These are phyloP conservation scores for Cucurbita argyrosperma DNA, from an alignment of 306 rosid genomes.

Conservation along the genomic window DNA sequence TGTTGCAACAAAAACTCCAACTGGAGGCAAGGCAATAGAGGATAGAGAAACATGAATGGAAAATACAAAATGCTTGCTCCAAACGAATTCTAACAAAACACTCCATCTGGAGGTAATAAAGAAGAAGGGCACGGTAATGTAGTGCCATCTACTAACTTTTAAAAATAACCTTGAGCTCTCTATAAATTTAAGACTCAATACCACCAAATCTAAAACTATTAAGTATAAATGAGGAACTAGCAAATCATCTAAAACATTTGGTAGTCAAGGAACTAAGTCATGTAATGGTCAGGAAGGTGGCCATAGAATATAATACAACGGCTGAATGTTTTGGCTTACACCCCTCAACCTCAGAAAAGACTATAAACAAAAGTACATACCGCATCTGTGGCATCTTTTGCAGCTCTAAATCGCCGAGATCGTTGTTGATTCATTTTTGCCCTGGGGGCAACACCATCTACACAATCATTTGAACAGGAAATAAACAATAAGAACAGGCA, in stretches of 20 bases:
- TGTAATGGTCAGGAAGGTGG: neutral
- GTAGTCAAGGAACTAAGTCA: neutral
- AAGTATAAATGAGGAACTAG: neutral
- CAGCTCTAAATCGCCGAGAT: constrained; percentile 87
- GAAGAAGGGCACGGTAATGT: neutral
- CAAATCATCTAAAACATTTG: neutral
- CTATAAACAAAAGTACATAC: constrained; percentile 35
- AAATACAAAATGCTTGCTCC: neutral
- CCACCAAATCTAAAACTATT: neutral
- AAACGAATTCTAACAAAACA: neutral
- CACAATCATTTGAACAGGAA: constrained; percentile 3
- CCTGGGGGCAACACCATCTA: constrained; percentile 99
- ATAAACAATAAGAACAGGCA: constrained; percentile 9
- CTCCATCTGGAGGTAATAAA: neutral
- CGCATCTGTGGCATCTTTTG: constrained; percentile 87
- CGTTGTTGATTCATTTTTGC: constrained; percentile 99
- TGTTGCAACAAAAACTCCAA: neutral
- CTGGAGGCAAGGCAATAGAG: neutral
- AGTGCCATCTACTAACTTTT: neutral
- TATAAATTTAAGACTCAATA: neutral
- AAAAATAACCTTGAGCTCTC: neutral
- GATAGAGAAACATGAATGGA: neutral
- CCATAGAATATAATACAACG: neutral
- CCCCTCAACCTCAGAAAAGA: neutral
- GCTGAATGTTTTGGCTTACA: neutral